phyloP scores from a whole-genome alignment of 805 yeast species.

The Teunomyces tritomae region DNA sequence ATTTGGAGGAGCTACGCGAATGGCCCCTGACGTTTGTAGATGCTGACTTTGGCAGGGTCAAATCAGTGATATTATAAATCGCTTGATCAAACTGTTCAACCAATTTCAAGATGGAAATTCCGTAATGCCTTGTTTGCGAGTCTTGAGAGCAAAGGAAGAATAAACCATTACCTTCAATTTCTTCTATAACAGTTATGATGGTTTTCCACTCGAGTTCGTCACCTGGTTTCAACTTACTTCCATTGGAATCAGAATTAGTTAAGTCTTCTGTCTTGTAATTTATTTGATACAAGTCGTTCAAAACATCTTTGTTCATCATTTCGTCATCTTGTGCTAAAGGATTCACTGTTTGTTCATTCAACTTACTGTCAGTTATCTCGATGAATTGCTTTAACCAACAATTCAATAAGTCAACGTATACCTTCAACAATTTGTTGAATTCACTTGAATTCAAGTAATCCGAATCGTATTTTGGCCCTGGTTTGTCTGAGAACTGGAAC shows the following conservation, averaged over 20 bases:
- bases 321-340: conserved; percentile 34
- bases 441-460: conserved; percentile 60
- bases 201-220: conserved; percentile 76
- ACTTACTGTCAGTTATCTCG: conserved; percentile 16
- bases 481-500: conserved; percentile 74
- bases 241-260: background rate
- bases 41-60: conserved; percentile 6
- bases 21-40: conserved; percentile 30
- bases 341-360: conserved; percentile 25
- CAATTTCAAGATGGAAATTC: conserved; percentile 68
- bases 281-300: conserved; percentile 44
- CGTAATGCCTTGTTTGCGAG: conserved; percentile 67
- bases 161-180: conserved; percentile 92
- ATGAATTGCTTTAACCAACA: conserved; percentile 78
- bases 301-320: conserved; percentile 34
- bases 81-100: conserved; percentile 89
- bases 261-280: conserved; percentile 41
- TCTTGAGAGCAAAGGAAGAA: conserved; percentile 91
- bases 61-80: conserved; percentile 51
- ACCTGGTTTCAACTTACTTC: conserved; percentile 25
- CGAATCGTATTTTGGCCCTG: conserved; percentile 51
- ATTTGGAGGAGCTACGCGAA: conserved; percentile 61
- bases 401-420: conserved; percentile 75
- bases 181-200: conserved; percentile 83
- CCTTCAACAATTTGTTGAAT: conserved; percentile 55